Conservation (phyloP, 805 yeast species). For the Maudiozyma turicensis region DNA sequence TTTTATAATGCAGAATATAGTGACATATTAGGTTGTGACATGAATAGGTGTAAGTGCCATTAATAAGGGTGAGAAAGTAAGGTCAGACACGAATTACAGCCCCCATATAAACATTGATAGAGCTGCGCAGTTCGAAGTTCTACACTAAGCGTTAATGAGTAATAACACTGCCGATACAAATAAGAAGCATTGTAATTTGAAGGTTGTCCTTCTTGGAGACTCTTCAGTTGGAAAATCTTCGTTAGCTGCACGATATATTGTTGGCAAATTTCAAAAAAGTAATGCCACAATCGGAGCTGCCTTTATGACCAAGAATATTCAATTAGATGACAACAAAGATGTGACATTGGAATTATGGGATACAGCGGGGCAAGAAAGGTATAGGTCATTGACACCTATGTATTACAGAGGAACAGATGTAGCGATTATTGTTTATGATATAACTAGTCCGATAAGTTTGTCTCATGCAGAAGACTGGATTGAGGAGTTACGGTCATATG, state of each 20-base stretch:
- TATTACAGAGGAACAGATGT: constrained; percentile 74
- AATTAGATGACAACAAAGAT: constrained; percentile 38
- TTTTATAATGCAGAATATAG: no score
- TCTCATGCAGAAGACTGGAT: constrained; percentile 69
- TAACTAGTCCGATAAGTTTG: constrained; percentile 55
- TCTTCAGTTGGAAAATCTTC: constrained; percentile 65
- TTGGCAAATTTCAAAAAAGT: constrained; percentile 63
- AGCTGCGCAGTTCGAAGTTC: no score
- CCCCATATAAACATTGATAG: no score
- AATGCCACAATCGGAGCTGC: constrained; percentile 86
- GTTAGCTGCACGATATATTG: constrained; percentile 59
- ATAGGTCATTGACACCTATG: constrained; percentile 72
- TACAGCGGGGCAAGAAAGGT: constrained; percentile 79
- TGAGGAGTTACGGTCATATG: constrained; percentile 46
- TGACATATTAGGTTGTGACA: no score
- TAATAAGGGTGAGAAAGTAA: no score
- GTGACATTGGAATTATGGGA: constrained; percentile 79
- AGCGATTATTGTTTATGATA: constrained; percentile 70
- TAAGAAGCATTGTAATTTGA: constrained; percentile 16
- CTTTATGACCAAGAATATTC: constrained; percentile 59
- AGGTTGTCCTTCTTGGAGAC: constrained; percentile 54
- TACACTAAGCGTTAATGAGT: no score
- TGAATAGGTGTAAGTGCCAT: no score
- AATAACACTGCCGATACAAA: not conserved
- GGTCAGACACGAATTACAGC: no score